These are phyloP conservation scores for Beauveria australis DNA, from an alignment of 2,329 filamentous ascomycete species.

Conservation along the genomic window DNA sequence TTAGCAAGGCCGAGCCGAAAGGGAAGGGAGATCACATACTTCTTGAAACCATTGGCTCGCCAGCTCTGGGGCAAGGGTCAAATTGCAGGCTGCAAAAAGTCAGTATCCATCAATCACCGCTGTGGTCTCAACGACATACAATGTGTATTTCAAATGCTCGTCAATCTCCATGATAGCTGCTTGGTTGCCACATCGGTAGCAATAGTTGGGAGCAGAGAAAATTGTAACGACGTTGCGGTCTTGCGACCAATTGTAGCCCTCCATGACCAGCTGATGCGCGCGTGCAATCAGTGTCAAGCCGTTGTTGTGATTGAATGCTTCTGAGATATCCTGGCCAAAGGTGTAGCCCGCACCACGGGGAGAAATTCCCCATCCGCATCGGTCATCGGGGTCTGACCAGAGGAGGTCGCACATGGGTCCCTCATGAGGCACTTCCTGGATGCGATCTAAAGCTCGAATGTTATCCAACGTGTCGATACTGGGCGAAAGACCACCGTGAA, in stretches of 20 bases:
- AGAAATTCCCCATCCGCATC: slow-evolving; percentile 92
- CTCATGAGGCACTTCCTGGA: slow-evolving; percentile 97
- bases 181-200: slow-evolving; percentile 97
- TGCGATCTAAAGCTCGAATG: slow-evolving; percentile 88
- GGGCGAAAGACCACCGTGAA: slow-evolving; percentile 94
- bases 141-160: slow-evolving; percentile 98
- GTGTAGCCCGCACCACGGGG: slow-evolving; percentile 92
- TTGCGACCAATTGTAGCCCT: slow-evolving; percentile 99
- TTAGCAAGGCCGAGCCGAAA: background rate
- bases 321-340: slow-evolving; percentile 93
- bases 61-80: slow-evolving; percentile 92
- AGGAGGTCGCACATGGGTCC: slow-evolving; percentile 96
- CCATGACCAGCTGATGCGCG: slow-evolving; percentile 98
- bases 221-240: slow-evolving; percentile 98
- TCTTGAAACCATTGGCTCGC: slow-evolving; percentile 97
- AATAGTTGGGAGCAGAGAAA: slow-evolving; percentile 94
- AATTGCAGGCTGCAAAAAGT: slow-evolving; percentile 75
- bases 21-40: slow-evolving; percentile 40
- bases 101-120: slow-evolving; percentile 15
- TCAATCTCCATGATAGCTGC: slow-evolving; percentile 99
- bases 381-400: slow-evolving; percentile 96
- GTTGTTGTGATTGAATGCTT: slow-evolving; percentile 99
- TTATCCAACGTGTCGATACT: slow-evolving; percentile 94
- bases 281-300: slow-evolving; percentile 90
- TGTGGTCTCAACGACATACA: slow-evolving; percentile 54